A percentile compares a stretch with the other conserved stretches of the same genome.
Conservation (phyloP, 164 flowering plant species). For the Malania oleifera region DNA sequence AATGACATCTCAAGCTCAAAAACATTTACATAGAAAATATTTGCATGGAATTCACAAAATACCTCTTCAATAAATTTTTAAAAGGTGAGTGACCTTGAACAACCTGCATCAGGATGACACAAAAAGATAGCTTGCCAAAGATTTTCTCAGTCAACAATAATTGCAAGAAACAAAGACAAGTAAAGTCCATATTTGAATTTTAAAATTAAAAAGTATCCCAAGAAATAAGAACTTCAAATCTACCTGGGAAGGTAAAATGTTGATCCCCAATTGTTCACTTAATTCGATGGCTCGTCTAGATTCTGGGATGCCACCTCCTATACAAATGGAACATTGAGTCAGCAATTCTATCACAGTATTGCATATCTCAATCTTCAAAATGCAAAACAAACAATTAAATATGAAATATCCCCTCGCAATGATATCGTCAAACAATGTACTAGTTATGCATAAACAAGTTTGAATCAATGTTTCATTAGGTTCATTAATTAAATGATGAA, state of each 20-base stretch:
- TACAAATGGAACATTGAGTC: not conserved
- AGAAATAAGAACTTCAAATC: not conserved
- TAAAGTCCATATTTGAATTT: not conserved
- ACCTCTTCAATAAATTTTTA: slow-evolving; percentile 24
- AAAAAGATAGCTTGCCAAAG: slow-evolving; percentile 6
- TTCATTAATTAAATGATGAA: no score
- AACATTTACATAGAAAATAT: not conserved
- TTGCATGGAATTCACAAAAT: not conserved
- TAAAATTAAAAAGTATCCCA: not conserved
- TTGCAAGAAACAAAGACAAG: not conserved
- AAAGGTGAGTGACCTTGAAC: slow-evolving; percentile 35
- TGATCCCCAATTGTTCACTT: slow-evolving; percentile 26
- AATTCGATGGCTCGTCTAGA: slow-evolving; percentile 27
- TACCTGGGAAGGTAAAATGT: slow-evolving; percentile 30
- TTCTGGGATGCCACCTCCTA: slow-evolving; percentile 37
- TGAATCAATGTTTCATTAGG: no score
- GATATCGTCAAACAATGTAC: no score
- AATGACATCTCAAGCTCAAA: not conserved
- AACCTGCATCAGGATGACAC: slow-evolving; percentile 20
- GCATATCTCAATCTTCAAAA: no score
- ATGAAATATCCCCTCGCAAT: no score
- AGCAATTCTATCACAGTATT: no score
- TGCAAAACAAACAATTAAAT: no score
- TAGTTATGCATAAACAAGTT: no score
- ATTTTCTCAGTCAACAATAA: slow-evolving; percentile 10